Percentiles rank a stretch among this genome's conserved stretches.
phyloP scores from a whole-genome alignment of 1,284 basidiomycete genomes.

The Austroboletus niveus region DNA sequence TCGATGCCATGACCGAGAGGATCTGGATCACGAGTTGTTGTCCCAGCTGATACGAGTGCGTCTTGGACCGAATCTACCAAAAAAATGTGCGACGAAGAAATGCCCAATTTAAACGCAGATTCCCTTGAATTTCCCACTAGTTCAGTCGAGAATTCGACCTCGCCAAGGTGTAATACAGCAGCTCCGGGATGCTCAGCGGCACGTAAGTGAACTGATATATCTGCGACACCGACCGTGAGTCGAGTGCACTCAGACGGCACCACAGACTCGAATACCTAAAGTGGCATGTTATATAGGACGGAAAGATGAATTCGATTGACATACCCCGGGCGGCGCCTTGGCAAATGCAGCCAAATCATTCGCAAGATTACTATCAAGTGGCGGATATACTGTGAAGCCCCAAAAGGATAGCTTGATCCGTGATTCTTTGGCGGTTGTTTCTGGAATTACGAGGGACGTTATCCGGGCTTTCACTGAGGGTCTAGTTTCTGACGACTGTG shows the following conservation, averaged over 20 bases:
- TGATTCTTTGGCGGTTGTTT: constrained; percentile 78
- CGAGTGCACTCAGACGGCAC: constrained; percentile 87
- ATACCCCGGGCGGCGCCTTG: constrained; percentile 86
- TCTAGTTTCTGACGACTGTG: constrained; percentile 44
- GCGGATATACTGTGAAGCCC: constrained; percentile 64
- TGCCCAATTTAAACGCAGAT: constrained; percentile 48
- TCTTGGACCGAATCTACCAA: constrained; percentile 61
- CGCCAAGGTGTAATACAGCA: constrained; percentile 64
- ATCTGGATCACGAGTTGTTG: background rate
- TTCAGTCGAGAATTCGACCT: constrained; percentile 66
- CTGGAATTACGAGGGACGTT: constrained; percentile 62
- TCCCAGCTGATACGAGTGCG: constrained; percentile 22
- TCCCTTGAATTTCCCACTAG: constrained; percentile 66
- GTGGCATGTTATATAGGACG: background rate
- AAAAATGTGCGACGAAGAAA: constrained; percentile 52
- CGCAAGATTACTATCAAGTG: constrained; percentile 65
- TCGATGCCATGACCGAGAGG: constrained; percentile 36
- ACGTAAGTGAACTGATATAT: constrained; percentile 66
- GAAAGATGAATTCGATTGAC: constrained; percentile 27
- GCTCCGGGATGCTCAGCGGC: constrained; percentile 63
- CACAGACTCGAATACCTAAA: constrained; percentile 87
- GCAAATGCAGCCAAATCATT: constrained; percentile 64
- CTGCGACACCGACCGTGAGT: constrained; percentile 63
- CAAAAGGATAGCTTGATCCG: constrained; percentile 63
- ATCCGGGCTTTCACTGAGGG: constrained; percentile 67